Evolutionary conservation across 2,329 filamentous ascomycete species (phyloP).

Genomic region (Pleoardoris graminearum): DNA sequence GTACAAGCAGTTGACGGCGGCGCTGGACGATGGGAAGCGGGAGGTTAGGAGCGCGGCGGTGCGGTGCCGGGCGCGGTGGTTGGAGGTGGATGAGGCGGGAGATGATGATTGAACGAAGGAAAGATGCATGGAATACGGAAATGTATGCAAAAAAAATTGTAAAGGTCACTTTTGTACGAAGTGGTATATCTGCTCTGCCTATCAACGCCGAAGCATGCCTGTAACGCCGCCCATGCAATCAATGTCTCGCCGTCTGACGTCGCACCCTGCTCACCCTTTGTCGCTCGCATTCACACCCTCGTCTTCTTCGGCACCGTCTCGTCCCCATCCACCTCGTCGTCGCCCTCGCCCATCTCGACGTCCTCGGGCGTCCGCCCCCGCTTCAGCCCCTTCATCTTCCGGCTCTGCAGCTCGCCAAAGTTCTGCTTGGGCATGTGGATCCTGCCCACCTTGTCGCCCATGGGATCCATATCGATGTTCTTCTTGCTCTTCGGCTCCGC

Average conservation of each 20-base stretch:
- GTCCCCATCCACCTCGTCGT: slow-evolving; percentile 27
- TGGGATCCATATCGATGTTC: slow-evolving; percentile 87
- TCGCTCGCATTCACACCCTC: slow-evolving; percentile 17
- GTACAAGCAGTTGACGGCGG: slow-evolving; percentile 56
- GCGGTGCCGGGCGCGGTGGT: slow-evolving; percentile 63
- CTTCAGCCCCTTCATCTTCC: slow-evolving; percentile 99
- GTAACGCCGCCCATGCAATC: slow-evolving; percentile 39
- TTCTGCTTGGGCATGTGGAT: slow-evolving; percentile 93
- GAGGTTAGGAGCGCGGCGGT: slow-evolving; percentile 66
- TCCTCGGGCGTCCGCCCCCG: slow-evolving; percentile 59
- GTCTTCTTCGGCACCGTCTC: slow-evolving; percentile 35
- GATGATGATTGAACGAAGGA: slow-evolving; percentile 50
- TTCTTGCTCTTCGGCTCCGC: slow-evolving; percentile 83
- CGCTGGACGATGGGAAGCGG: slow-evolving; percentile 66
- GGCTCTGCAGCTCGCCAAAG: slow-evolving; percentile 81
- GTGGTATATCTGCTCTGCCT: slow-evolving; percentile 31
- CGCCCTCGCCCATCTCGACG: slow-evolving; percentile 19
- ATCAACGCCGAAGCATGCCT: slow-evolving; percentile 26
- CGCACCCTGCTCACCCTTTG: not conserved
- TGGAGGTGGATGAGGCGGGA: slow-evolving; percentile 61
- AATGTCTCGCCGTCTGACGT: slow-evolving; percentile 8
- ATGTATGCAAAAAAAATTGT: not conserved
- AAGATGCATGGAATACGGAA: not conserved
- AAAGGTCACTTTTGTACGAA: slow-evolving; percentile 13
- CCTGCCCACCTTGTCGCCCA: slow-evolving; percentile 95